Conservation (phyloP, 805 yeast species). For the Hanseniaspora mollemarum region DNA sequence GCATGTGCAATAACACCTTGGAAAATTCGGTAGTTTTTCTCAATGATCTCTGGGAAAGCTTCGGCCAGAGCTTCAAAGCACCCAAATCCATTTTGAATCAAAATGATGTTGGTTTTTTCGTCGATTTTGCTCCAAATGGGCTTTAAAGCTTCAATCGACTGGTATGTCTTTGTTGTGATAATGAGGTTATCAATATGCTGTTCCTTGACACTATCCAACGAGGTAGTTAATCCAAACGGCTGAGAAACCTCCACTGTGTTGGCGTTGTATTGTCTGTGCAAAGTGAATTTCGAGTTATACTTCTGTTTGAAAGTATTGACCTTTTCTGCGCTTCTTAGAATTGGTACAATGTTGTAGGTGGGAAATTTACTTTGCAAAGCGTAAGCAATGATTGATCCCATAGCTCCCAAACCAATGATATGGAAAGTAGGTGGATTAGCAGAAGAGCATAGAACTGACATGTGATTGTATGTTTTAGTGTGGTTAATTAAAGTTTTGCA, state of each 20-base stretch:
- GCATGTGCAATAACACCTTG: constrained; percentile 83
- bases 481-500: no score
- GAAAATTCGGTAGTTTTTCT: constrained; percentile 24
- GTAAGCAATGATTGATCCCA: constrained; percentile 28
- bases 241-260: constrained; percentile 17
- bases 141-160: constrained; percentile 50
- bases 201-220: constrained; percentile 23
- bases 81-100: constrained; percentile 88
- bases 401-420: constrained; percentile 29
- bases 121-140: constrained; percentile 39
- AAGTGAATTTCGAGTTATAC: constrained; percentile 20
- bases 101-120: constrained; percentile 46
- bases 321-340: constrained; percentile 26
- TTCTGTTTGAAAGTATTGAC: constrained; percentile 21
- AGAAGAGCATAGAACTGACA: not conserved
- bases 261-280: constrained; percentile 22
- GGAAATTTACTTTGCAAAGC: constrained; percentile 23
- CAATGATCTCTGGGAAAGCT: constrained; percentile 42
- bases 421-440: constrained; percentile 22
- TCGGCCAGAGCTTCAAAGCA: constrained; percentile 46
- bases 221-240: constrained; percentile 11
- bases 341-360: constrained; percentile 23
- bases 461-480: not conserved
- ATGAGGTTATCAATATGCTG: constrained; percentile 45
- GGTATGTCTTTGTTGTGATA: constrained; percentile 70